Evolutionary conservation across 805 yeast genomes (phyloP).

Genomic region (Yamadazyma tumulicola): DNA sequence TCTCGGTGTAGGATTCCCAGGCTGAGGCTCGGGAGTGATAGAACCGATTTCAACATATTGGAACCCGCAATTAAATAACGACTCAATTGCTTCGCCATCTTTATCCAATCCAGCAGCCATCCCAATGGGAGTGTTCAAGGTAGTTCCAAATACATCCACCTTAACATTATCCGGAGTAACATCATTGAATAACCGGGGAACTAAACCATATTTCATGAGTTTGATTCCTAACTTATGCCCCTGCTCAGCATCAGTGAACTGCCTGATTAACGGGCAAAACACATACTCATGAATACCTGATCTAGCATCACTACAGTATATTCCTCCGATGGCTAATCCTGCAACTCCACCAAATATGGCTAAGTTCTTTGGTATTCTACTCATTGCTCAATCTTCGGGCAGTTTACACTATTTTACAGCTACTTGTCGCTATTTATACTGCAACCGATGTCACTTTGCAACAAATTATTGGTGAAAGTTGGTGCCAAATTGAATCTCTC

Average conservation of each 20-base stretch:
- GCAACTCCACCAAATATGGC: conserved; percentile 11
- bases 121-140: conserved; percentile 76
- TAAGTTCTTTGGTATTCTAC: conserved; percentile 16
- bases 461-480: no score
- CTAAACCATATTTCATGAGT: conserved; percentile 62
- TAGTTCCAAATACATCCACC: conserved; percentile 64
- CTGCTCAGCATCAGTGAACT: conserved; percentile 73
- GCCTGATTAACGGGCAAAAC: conserved; percentile 71
- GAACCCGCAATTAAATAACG: conserved; percentile 74
- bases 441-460: no score
- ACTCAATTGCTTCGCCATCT: conserved; percentile 86
- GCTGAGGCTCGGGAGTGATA: conserved; percentile 88
- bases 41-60: conserved; percentile 92
- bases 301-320: conserved; percentile 69
- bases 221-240: conserved; percentile 79
- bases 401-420: no score
- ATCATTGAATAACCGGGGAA: conserved; percentile 58
- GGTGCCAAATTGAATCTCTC: no score
- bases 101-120: conserved; percentile 96
- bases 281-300: conserved; percentile 80
- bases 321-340: conserved; percentile 31
- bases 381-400: no score
- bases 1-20: conserved; percentile 92
- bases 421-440: no score
- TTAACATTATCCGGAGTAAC: conserved; percentile 47